Base-by-base conservation (phyloP, 164 flowering plant species). In the Umbellularia californica region DNA sequence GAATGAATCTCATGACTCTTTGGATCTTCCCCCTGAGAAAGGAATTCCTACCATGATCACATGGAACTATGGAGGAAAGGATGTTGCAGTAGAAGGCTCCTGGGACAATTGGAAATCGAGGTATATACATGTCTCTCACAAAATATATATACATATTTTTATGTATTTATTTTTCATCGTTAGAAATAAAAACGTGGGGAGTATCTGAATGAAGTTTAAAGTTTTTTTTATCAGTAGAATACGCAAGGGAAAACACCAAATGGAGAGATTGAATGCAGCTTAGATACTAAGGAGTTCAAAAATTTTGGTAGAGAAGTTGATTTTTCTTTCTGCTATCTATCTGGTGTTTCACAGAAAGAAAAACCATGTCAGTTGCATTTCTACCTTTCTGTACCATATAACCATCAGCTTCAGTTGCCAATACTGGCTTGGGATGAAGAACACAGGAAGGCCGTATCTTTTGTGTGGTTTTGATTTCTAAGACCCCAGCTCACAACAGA, bases 61-160 rank as follows among this genome's bases (percentile, higher is more conserved):
- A 17, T 91, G 97, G 99, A 88, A 79, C 78, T 84, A 82, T 80
- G 97, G 94, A 58, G 97, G 99, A 72, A 86, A 81, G 78, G 84
- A 82, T 72, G 97, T 95, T 69, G 79, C 85, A 3, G 90, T 95
- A 33, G 93, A 91, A 86, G 99, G 99, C 75, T 95, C 99, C 58
- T 95, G 97, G 97, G 98, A 95, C 81, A 87, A 89, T 81, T 95
- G 97, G 95, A 83, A 73, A 71, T 82, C 90, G 70, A 88, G 97
- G 98, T 90, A 75, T 20, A 71, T 23, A 25, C 12, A 14, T 67
- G 14, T 7, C 17, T 41, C 35, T 25, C 5, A 27, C 17, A 28
- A 66, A 3, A 41, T 7, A 41, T 41, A 41, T 41, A 41, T 41
- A 5, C 47, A 7, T 41, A 9, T 41, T 41, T 41, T 1, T 41